These are phyloP conservation scores for Daldinia bambusicola DNA, from an alignment of 495 filamentous ascomycete species.

Conservation along the genomic window DNA sequence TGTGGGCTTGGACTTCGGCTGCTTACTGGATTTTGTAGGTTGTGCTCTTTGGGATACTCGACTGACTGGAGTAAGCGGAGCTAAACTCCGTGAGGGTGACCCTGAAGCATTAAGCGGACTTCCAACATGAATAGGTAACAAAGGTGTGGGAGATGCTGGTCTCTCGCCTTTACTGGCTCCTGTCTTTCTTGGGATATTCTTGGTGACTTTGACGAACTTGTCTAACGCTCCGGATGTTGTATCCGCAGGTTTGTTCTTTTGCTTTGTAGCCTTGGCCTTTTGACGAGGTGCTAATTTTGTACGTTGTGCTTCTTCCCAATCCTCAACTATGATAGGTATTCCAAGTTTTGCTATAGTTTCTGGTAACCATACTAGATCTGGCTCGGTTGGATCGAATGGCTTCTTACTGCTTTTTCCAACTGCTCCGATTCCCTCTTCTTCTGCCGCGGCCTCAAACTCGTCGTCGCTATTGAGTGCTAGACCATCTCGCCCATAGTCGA, in stretches of 20 bases:
- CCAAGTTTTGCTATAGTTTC: constrained; percentile 75
- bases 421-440: constrained; percentile 50
- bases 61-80: constrained; percentile 10
- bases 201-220: constrained; percentile 54
- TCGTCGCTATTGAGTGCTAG: constrained; percentile 63
- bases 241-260: constrained; percentile 42
- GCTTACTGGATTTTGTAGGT: constrained; percentile 48
- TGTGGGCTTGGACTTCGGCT: constrained; percentile 44
- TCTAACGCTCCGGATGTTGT: constrained; percentile 48
- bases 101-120: constrained; percentile 5
- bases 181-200: constrained; percentile 32
- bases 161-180: constrained; percentile 12
- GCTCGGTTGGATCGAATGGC: constrained; percentile 73
- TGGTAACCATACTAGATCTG: constrained; percentile 78
- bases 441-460: constrained; percentile 65
- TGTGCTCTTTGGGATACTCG: constrained; percentile 32
- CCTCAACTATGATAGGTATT: constrained; percentile 75
- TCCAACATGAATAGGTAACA: constrained; percentile 10
- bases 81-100: constrained; percentile 16
- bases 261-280: constrained; percentile 44
- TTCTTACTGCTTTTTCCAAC: constrained; percentile 55
- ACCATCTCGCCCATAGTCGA: constrained; percentile 60
- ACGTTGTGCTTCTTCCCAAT: constrained; percentile 74
- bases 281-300: constrained; percentile 53
- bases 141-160: constrained; percentile 1